These are phyloP conservation scores for Corchorus capsularis DNA, from an alignment of 345 rosid species.

Conservation along the genomic window DNA sequence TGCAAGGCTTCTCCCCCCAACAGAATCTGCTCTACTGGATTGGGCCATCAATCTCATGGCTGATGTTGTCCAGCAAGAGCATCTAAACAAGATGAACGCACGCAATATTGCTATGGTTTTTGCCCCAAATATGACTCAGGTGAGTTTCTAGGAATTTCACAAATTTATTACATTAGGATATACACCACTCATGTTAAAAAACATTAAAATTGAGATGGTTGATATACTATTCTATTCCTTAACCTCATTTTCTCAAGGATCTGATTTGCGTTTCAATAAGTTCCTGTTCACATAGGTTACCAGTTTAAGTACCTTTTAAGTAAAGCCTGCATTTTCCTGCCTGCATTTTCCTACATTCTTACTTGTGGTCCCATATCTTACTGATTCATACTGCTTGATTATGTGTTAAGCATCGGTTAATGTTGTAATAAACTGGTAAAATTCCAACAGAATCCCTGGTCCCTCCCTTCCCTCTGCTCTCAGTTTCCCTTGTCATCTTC, in stretches of 20 bases:
- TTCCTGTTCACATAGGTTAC: not conserved
- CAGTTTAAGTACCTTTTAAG: not conserved
- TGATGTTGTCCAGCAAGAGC: constrained; percentile 77
- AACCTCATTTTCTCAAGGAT: not conserved
- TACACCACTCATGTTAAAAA: not conserved
- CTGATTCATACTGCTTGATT: not conserved
- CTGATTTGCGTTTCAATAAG: not conserved
- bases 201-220: not conserved
- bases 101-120: constrained; percentile 96
- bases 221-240: not conserved
- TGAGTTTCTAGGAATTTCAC: constrained; percentile 30
- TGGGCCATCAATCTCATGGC: constrained; percentile 98
- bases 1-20: constrained; percentile 75
- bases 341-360: too few relatives aligned
- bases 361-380: not conserved
- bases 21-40: constrained; percentile 79
- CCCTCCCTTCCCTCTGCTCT: not conserved
- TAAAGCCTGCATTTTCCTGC: constrained; percentile 7
- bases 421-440: not conserved
- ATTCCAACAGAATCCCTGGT: not conserved
- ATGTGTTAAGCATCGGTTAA: not conserved
- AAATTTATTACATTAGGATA: not conserved
- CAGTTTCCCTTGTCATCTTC: not conserved
- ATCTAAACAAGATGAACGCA: constrained; percentile 91
- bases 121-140: constrained; percentile 98